Percentiles rank a stretch among this genome's conserved stretches.
These are phyloP conservation scores for Dalechampia spathulata DNA, from an alignment of 441 rosid species.

Conservation along the genomic window DNA sequence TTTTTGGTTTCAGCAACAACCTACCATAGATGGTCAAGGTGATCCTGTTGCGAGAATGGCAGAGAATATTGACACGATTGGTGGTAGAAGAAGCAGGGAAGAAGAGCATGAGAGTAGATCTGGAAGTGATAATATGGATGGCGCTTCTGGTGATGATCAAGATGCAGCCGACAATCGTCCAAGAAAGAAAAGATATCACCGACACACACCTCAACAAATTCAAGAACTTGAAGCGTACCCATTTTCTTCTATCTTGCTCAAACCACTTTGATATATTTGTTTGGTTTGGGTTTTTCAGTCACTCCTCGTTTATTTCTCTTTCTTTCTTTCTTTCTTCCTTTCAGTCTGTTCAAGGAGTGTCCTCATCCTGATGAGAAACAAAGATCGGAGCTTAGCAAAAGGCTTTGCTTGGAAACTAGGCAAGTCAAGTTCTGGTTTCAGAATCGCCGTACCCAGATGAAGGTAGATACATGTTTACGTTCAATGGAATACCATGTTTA, in stretches of 20 bases:
- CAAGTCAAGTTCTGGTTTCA: constrained; percentile 99
- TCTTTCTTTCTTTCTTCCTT: neutral
- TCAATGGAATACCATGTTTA: neutral
- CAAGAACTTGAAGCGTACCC: constrained; percentile 86
- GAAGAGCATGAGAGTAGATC: constrained; percentile 93
- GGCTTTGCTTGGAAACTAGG: constrained; percentile 73
- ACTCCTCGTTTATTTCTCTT: neutral
- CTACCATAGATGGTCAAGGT: constrained; percentile 55
- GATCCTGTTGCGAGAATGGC: constrained; percentile 42
- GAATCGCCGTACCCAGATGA: constrained; percentile 95
- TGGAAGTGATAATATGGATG: constrained; percentile 82
- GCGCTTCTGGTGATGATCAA: constrained; percentile 68
- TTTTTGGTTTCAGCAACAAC: constrained; percentile 43
- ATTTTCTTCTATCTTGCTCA: too few species aligned
- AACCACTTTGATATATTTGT: too few species aligned
- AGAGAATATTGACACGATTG: constrained; percentile 44
- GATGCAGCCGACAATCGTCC: constrained; percentile 64
- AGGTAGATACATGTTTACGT: constrained; percentile 32
- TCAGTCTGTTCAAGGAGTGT: constrained; percentile 83
- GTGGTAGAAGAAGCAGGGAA: constrained; percentile 53
- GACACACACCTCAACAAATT: constrained; percentile 89
- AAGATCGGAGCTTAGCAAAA: constrained; percentile 74
- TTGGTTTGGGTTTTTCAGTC: too few species aligned
- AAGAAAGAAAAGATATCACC: constrained; percentile 77
- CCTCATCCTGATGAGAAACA: constrained; percentile 98